Conservation (phyloP, 768 basidiomycete species). For the Suillus placidus region DNA sequence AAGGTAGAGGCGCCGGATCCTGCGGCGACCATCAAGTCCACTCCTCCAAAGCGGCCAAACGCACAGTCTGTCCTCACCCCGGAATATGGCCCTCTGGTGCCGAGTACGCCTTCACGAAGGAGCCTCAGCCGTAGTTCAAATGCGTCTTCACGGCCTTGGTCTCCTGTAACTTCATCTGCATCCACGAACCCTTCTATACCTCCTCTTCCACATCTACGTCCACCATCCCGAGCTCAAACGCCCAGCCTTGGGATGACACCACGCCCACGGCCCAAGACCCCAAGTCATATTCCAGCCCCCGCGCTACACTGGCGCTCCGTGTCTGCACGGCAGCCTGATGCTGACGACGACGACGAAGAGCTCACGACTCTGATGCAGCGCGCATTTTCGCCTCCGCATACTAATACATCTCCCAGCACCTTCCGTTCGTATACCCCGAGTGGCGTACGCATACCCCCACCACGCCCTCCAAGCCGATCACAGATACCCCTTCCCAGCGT, state of each 20-base stretch:
- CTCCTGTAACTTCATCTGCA: constrained; percentile 70
- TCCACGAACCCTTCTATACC: constrained; percentile 54
- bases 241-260: constrained; percentile 51
- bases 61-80: constrained; percentile 51
- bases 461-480: constrained; percentile 80
- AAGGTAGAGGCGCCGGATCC: constrained; percentile 59
- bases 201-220: constrained; percentile 35
- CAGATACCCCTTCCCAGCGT: constrained; percentile 81
- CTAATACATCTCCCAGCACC: constrained; percentile 45
- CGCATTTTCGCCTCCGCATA: constrained; percentile 62
- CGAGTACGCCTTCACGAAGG: constrained; percentile 56
- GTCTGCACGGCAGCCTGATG: constrained; percentile 50
- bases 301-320: constrained; percentile 49
- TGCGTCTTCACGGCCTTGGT: constrained; percentile 81
- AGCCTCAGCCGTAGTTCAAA: constrained; percentile 76
- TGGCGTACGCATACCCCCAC: constrained; percentile 50
- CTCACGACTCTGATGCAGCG: constrained; percentile 53
- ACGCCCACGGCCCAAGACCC: constrained; percentile 76
- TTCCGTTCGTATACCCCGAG: constrained; percentile 43
- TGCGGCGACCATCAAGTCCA: constrained; percentile 47
- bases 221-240: constrained; percentile 63
- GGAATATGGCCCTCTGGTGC: constrained; percentile 47
- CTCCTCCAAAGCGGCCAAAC: constrained; percentile 51
- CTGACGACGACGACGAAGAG: constrained; percentile 47
- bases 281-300: constrained; percentile 77